Base-by-base conservation (phyloP, 1,139 yeast species). In the Zhuliangozyma blackwelliae region DNA sequence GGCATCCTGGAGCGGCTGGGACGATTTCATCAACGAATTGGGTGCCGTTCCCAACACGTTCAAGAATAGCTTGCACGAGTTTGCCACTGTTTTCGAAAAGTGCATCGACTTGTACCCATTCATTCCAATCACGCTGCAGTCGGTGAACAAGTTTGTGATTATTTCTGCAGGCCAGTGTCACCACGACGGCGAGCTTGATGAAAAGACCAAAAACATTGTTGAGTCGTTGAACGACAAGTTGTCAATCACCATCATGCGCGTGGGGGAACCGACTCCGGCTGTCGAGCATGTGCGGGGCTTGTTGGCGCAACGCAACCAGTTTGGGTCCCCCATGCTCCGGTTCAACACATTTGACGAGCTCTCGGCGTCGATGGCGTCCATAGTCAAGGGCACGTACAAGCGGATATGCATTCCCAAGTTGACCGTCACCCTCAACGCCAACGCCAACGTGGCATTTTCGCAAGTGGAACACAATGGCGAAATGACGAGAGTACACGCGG, bases 1-100 rank as follows among this genome's bases (percentile, higher is more conserved):
- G 12, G 59, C 66, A n/a, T 44, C 50, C 2, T 80, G 86, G 86
- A 61, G 64, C 22, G 83, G 81, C 0, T 79, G 86, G 83, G 58
- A 62, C 22, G 63, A 65, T 2, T 49, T 79, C 8, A 51, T 79
- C 10, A 59, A 64, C 7, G 70, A 65, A 10, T 54, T 79, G 10
- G 51, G 57, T 28, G 64, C 74, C 11, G 61, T 56, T 19, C 45
- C 61, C 4, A 60, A 58, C 37, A n/a, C 39, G 10, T 41, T 46
- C 10, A 38, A 43, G 5, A 49, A 49, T 1, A 44, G 54, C 2
- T 51, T 51, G 12, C 55, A 55, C 25, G 71, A 65, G 41, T 41
- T 65, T 20, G 41, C 46, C 12, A 41, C 57, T 10, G 44, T 55
- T 10, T 49, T 65, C 27, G 59, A 55, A 12, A 66, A 66, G 39